Evolutionary conservation across 2,329 filamentous ascomycete species (phyloP), one percentile per base, ranked within the genome.

Genomic region (Zasmidium citrigriseum): DNA sequence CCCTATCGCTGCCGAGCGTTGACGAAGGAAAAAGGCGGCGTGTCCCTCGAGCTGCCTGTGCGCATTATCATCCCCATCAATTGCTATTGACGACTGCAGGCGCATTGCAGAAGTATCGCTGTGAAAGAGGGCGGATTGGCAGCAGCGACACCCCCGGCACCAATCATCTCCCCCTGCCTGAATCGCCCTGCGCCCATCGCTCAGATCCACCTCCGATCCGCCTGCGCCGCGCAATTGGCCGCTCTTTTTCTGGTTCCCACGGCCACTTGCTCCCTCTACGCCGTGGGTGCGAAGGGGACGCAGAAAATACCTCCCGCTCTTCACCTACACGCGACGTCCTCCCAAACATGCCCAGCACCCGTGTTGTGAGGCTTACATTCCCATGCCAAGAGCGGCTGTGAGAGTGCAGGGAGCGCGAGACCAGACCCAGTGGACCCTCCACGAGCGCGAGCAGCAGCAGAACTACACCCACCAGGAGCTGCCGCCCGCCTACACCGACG

Each of bases 381-480:
- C 52, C 52, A 65, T 67, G 66, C 62, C 67, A 52, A 61, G 64
- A 52, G 53, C 55, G 47, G 59, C 48, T 25, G 49, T 69, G 52
- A 68, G 57, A 55, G 59, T 67, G 41, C 56, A 61, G 47, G 60
- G 59, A 52, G 64, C 62, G 38, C 59, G 59, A 16, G 55, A 52
- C 46, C 58, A 57, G 49, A 65, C 65, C 27, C 56, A 59, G 50
- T 64, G 66, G 63, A 68, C 60, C 20, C 41, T 62, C 7, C 48
- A 51, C 24, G 59, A 57, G 29, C 53, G 63, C 55, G 54, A 61
- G 53, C 50, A 52, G 25, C 49, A 50, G 41, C 51, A 47, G 4
- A 4, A 47, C 20, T 20, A 47, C 34, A 21, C 20, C 54, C 25
- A 22, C 22, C 29, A 63, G 53, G 58, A 63, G 48, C 48, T 34